phyloP scores from a whole-genome alignment of 2,329 filamentous ascomycete species.

The Albophoma yamanashiensis region DNA sequence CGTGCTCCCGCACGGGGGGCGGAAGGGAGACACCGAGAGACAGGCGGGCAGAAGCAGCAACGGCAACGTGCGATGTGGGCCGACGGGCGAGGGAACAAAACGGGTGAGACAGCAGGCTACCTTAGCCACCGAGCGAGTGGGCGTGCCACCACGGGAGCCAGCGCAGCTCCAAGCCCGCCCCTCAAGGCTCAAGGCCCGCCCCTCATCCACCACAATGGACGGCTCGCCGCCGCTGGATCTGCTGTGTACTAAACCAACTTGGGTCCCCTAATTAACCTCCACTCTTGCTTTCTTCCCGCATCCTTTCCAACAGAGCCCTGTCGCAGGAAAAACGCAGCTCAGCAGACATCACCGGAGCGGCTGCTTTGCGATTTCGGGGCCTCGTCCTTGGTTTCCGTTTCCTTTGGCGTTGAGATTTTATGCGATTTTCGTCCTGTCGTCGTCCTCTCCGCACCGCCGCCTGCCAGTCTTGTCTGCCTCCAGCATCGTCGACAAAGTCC shows the following conservation, averaged over 20 bases:
- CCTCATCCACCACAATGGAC: background rate
- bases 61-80: too few relatives aligned
- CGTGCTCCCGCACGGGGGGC: background rate
- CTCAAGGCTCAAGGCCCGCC: background rate
- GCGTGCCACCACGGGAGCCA: background rate
- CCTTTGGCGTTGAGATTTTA: slow-evolving; percentile 2
- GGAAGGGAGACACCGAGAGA: background rate
- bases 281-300: slow-evolving; percentile 5
- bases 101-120: too few relatives aligned
- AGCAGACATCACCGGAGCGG: slow-evolving; percentile 4
- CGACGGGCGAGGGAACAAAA: too few relatives aligned
- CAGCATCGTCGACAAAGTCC: background rate
- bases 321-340: slow-evolving; percentile 3
- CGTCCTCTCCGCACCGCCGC: slow-evolving; percentile 1
- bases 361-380: slow-evolving; percentile 3
- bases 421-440: background rate
- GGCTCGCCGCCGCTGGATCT: background rate
- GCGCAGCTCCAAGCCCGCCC: background rate
- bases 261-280: slow-evolving; percentile 6
- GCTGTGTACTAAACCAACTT: slow-evolving; percentile 4
- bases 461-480: background rate
- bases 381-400: slow-evolving; percentile 4
- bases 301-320: slow-evolving; percentile 5
- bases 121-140: background rate
- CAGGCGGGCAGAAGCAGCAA: too few relatives aligned